Evolutionary conservation across 192 early-diverging fungal genomes (phyloP).

Genomic region (Rhizophagus clarus): DNA sequence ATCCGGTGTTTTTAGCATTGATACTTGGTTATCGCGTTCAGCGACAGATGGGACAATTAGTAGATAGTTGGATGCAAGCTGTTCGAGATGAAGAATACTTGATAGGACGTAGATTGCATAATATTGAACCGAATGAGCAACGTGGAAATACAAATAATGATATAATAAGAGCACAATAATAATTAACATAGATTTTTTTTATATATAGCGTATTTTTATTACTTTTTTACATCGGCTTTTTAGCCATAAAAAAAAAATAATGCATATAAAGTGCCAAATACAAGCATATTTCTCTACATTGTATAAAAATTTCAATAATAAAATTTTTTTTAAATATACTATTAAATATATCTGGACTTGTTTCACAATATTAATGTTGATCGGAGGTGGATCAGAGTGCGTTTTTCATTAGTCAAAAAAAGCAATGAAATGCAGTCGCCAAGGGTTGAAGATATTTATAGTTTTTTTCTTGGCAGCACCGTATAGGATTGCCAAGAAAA

Average conservation of each 20-base stretch:
- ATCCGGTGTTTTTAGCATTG: conserved; percentile 46
- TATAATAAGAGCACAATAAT: not conserved
- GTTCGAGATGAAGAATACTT: conserved; percentile 85
- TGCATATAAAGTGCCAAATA: not conserved
- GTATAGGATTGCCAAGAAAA: too few relatives aligned
- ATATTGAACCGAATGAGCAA: conserved; percentile 51
- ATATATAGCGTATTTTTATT: too few relatives aligned
- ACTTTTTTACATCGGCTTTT: not conserved
- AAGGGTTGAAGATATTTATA: too few relatives aligned
- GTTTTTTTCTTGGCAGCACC: too few relatives aligned
- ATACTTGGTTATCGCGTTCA: conserved; percentile 33
- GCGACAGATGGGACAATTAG: conserved; percentile 31
- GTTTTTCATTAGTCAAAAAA: too few relatives aligned
- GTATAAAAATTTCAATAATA: not conserved
- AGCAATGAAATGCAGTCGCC: too few relatives aligned
- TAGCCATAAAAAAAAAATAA: not conserved
- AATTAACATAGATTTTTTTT: not conserved
- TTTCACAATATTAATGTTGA: too few relatives aligned
- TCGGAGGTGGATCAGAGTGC: too few relatives aligned
- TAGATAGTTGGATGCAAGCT: conserved; percentile 72
- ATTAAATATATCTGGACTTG: too few relatives aligned
- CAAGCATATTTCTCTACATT: not conserved
- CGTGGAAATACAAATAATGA: not conserved
- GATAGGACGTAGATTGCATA: conserved; percentile 84
- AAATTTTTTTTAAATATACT: not conserved